These are phyloP conservation scores for Forsythia suspensa DNA, from an alignment of 257 asterid genomes.

Conservation along the genomic window DNA sequence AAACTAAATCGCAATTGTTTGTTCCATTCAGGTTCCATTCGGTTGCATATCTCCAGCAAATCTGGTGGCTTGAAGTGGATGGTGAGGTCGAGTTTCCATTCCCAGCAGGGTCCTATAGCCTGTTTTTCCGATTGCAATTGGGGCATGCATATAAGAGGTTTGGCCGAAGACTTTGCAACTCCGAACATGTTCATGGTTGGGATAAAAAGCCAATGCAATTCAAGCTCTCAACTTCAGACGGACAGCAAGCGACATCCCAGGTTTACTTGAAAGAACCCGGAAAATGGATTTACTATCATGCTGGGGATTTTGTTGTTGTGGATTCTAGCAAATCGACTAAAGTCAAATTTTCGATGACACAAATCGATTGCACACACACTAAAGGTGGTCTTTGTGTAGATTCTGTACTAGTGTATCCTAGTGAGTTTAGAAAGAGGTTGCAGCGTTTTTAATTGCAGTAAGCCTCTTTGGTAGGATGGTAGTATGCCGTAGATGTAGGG, in stretches of 20 bases:
- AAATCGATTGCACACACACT: conserved; percentile 64
- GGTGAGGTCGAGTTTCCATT: conserved; percentile 91
- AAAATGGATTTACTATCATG: conserved; percentile 63
- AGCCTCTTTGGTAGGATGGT: neutral
- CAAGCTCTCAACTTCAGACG: conserved; percentile 74
- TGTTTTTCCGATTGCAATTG: conserved; percentile 74
- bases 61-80: conserved; percentile 92
- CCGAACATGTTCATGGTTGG: conserved; percentile 92
- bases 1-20: neutral
- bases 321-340: conserved; percentile 25
- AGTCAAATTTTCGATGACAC: conserved; percentile 59
- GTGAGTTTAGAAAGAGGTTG: conserved; percentile 37
- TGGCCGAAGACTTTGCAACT: conserved; percentile 62
- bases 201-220: conserved; percentile 75
- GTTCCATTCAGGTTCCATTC: conserved; percentile 52
- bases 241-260: conserved; percentile 73
- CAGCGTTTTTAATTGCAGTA: conserved; percentile 29
- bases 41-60: conserved; percentile 94
- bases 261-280: conserved; percentile 79
- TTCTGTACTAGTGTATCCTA: conserved; percentile 44
- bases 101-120: conserved; percentile 74
- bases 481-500: neutral
- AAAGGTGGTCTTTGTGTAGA: conserved; percentile 62
- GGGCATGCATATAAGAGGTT: conserved; percentile 64
- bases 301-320: conserved; percentile 45